Evolutionary conservation across 148 eudicot genomes (phyloP), one percentile per base, ranked within the genome.

Genomic region (Tetragonia tetragonoides): DNA sequence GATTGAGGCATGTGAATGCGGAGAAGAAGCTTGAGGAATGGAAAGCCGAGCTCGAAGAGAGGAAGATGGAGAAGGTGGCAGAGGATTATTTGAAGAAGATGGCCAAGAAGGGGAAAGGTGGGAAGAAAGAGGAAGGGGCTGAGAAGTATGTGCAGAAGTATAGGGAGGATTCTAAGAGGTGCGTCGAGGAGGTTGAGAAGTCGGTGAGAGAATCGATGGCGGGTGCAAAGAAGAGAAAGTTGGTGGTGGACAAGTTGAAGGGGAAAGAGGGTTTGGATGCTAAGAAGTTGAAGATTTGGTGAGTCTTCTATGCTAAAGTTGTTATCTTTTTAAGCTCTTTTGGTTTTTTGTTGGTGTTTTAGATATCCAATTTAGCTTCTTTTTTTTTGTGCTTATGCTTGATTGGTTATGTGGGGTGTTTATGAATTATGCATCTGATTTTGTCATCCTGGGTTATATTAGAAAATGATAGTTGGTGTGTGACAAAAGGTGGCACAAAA

Each of bases 11-110:
- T 64, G 98, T 93, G 86, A 95, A 93, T 57, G 97, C 97, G 64
- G 99, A 93, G 92, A 93, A 91, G 90, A 93, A 80, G 88, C 77
- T 95, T 80, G 99, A 95, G 84, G 99, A 93, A 82, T 95, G 99
- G 99, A 83, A 56, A 73, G 95, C 92, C 20, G 98, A 88, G 83
- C 90, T 85, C 54, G 90, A 77, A 75, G 97, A 90, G 82, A 83
- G 99, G 85, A 83, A 73, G 81, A n/a, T 95, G 81, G 99, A 93
- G 97, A 95, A 85, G 85, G 65, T 82, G 64, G 99, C 99, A n/a
- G 98, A 95, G 75, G 93, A 88, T 42, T 95, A 81, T 57, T 70
- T 95, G 37, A 95, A 88, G 89, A 93, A 93, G 87, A 84, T 89
- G 87, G 81, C 68, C 39, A 94, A 92, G 71, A 86, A 75, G 68